Percentiles rank a stretch among this genome's conserved stretches.
Conservation (phyloP, 2,329 filamentous ascomycete genomes). For the Ambrosiella xylebori region DNA sequence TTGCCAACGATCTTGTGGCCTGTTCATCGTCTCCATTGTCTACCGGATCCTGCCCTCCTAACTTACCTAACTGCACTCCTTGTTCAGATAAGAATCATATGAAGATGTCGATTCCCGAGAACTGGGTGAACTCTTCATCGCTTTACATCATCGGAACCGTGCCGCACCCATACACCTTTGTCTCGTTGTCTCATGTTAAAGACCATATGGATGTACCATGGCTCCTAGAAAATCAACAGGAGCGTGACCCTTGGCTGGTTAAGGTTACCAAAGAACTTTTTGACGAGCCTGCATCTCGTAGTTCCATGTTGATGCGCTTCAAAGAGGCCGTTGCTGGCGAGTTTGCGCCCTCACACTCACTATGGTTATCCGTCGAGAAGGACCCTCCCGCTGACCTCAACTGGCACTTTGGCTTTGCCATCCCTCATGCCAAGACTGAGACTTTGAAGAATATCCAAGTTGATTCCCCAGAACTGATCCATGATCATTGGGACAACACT, state of each 20-base stretch:
- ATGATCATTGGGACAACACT: constrained; percentile 5
- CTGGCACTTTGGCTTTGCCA: constrained; percentile 76
- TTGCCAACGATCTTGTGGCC: constrained; percentile 58
- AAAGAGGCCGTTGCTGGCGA: constrained; percentile 66
- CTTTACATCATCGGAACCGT: constrained; percentile 73
- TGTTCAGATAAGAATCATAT: constrained; percentile 51
- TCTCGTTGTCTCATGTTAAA: constrained; percentile 46
- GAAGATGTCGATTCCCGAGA: constrained; percentile 46
- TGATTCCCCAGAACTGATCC: constrained; percentile 30
- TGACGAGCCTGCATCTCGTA: constrained; percentile 28
- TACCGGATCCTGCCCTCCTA: constrained; percentile 61
- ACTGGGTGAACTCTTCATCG: constrained; percentile 53
- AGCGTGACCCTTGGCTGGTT: constrained; percentile 64
- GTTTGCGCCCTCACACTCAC: constrained; percentile 38
- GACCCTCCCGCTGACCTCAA: constrained; percentile 54
- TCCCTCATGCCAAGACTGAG: constrained; percentile 35
- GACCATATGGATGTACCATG: constrained; percentile 44
- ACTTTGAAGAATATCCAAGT: constrained; percentile 11
- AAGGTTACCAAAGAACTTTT: constrained; percentile 53
- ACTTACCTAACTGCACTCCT: constrained; percentile 53
- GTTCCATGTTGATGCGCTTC: constrained; percentile 51
- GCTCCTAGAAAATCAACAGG: constrained; percentile 44
- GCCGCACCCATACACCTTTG: constrained; percentile 78
- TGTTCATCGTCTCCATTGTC: constrained; percentile 61
- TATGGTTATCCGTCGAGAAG: constrained; percentile 67